phyloP scores from a whole-genome alignment of 164 flowering plant species.

The Magnolia changhungtana region DNA sequence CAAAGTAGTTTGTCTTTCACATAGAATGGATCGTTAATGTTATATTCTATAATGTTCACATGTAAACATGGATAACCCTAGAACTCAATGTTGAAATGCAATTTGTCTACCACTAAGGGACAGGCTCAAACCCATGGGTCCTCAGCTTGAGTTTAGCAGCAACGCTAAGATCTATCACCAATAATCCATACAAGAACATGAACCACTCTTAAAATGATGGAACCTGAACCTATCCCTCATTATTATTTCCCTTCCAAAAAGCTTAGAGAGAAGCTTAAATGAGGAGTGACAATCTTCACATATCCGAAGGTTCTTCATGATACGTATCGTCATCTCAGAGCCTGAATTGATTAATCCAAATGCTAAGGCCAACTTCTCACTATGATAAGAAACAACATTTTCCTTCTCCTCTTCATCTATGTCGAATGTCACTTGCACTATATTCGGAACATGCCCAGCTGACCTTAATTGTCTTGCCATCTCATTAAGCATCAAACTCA shows the following conservation, averaged over 20 bases:
- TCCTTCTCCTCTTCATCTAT: conserved; percentile 31
- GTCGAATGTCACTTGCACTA: conserved; percentile 22
- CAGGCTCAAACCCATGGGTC: no score
- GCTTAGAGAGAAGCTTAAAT: conserved; percentile 24
- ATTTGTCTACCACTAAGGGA: no score
- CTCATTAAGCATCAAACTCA: conserved; percentile 20
- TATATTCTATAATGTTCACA: no score
- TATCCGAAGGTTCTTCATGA: conserved; percentile 24
- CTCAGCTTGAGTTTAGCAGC: no score
- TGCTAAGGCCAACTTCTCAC: conserved; percentile 31
- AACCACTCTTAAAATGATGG: conserved; percentile 24
- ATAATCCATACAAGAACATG: conserved; percentile 28
- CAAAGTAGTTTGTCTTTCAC: no score
- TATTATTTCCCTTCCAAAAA: conserved; percentile 20
- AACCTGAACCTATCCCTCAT: conserved; percentile 29
- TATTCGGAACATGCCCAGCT: conserved; percentile 20
- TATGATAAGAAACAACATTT: conserved; percentile 21
- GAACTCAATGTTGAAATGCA: no score
- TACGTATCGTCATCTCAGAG: conserved; percentile 16
- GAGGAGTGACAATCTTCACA: conserved; percentile 26
- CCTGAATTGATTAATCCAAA: conserved; percentile 24
- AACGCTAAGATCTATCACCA: conserved; percentile 16
- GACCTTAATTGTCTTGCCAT: conserved; percentile 21
- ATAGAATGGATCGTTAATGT: no score
- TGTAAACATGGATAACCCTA: no score